Percentiles rank a stretch among this genome's conserved stretches.
Evolutionary conservation across 805 yeast species (phyloP).

Genomic region (Lipomyces japonicus): DNA sequence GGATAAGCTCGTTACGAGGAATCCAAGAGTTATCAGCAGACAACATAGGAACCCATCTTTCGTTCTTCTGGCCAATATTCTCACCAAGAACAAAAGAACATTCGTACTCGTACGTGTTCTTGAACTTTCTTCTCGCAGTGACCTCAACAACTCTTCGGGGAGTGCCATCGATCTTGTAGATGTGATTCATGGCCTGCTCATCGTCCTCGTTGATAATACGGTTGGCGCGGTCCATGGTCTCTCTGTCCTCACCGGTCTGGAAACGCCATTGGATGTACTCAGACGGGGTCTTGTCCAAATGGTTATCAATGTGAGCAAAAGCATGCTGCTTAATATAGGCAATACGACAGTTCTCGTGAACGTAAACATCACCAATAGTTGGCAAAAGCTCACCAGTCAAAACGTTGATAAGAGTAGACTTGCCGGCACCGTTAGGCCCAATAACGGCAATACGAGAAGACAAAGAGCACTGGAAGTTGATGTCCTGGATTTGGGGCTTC

Average conservation of each 20-base stretch:
- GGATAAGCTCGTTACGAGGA: slow-evolving; percentile 97
- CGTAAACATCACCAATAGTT: slow-evolving; percentile 97
- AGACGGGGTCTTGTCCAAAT: slow-evolving; percentile 98
- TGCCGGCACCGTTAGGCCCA: slow-evolving; percentile 99
- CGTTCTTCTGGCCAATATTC: slow-evolving; percentile 97
- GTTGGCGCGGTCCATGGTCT: slow-evolving; percentile 99
- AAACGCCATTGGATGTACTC: slow-evolving; percentile 99
- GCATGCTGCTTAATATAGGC: slow-evolving; percentile 99
- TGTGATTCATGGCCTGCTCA: slow-evolving; percentile 98
- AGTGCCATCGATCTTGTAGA: slow-evolving; percentile 98
- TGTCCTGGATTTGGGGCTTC: slow-evolving; percentile 88
- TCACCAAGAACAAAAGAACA: slow-evolving; percentile 97
- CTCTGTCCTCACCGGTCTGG: slow-evolving; percentile 99
- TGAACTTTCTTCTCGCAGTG: slow-evolving; percentile 98
- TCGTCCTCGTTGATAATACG: slow-evolving; percentile 96
- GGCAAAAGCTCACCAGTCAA: slow-evolving; percentile 99
- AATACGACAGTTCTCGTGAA: slow-evolving; percentile 99
- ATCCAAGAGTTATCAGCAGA: slow-evolving; percentile 99
- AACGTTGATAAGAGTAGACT: slow-evolving; percentile 96
- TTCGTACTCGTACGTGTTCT: slow-evolving; percentile 99
- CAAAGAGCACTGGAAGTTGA: slow-evolving; percentile 97
- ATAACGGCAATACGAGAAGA: slow-evolving; percentile 99
- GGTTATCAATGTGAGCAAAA: slow-evolving; percentile 98
- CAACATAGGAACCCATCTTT: slow-evolving; percentile 99
- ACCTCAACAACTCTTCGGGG: slow-evolving; percentile 96